Conservation (phyloP, 2,329 filamentous ascomycete genomes). For the Amauroascus verrucosus region DNA sequence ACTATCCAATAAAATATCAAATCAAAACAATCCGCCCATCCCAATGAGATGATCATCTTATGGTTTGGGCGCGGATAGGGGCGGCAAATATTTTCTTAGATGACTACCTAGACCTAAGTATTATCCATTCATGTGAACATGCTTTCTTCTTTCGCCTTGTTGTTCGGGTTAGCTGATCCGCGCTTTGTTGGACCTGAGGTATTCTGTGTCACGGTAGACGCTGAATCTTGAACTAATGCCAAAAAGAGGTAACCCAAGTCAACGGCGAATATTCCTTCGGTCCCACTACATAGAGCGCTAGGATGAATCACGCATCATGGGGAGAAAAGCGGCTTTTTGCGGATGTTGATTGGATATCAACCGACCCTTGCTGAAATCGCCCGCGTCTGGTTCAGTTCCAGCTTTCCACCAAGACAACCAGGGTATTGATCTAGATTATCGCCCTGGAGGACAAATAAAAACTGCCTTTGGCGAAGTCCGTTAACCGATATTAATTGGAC, state of each 20-base stretch:
- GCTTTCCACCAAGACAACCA: too few species aligned
- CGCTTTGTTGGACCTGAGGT: background rate
- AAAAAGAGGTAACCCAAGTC: background rate
- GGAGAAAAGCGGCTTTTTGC: too few species aligned
- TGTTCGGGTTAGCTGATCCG: background rate
- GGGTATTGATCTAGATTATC: too few species aligned
- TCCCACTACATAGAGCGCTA: too few species aligned
- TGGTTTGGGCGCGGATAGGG: background rate
- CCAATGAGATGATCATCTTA: background rate
- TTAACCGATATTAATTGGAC: too few species aligned
- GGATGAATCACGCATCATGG: too few species aligned
- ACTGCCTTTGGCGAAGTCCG: too few species aligned
- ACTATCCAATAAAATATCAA: too few species aligned
- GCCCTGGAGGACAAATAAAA: too few species aligned
- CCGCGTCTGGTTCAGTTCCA: too few species aligned
- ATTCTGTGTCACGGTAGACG: background rate
- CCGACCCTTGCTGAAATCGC: too few species aligned
- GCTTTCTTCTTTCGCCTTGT: background rate
- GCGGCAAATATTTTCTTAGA: background rate
- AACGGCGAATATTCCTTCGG: background rate
- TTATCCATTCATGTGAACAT: background rate
- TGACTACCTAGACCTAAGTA: background rate
- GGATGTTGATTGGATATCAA: too few species aligned
- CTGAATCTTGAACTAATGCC: background rate
- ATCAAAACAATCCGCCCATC: background rate